Evolutionary conservation across 352 stramenopile species (phyloP), one percentile per base, ranked within the genome.

Genomic region (Globisporangium nagaii): DNA sequence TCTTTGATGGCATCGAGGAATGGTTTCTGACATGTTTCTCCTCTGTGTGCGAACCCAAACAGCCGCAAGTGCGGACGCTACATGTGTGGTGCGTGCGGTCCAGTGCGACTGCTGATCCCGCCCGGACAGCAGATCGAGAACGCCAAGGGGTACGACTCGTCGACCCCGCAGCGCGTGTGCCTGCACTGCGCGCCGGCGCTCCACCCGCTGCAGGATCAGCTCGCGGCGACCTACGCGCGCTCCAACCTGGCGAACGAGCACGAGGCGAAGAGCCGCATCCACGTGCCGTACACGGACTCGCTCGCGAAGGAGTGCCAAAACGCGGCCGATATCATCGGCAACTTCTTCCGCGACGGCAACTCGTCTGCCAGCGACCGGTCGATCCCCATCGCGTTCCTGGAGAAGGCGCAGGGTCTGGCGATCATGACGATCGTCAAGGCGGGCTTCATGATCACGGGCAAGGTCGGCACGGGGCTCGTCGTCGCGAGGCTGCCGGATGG

Each of bases 401-500:
- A 84, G 35, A 75, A 79, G 7, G 75, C 75, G 5, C 65, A 79
- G 6, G 75, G 75, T 10, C 60, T 86, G 13, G 75, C 75, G 3
- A 70, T 83, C 49, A 78, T 81, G 58, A 81, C 72, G 24, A 72
- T 81, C 48, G 44, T 73, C 43, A 79, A 77, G 53, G 68, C 64
- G 13, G 72, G 70, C 0, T 84, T 90, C 39, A 48, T 90, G 25
- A 24, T 84, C 22, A 60, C 71, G 1, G 80, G 75, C 27, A 85
- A 84, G 35, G 55, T 85, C 6, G 80, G 80, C 24, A 85, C 72
- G 3, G 80, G 80, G 19, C 66, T 97, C 31, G 88, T 96, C 8
- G 67, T 98, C 13, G 76, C 86, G 4, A 70, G 81, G 13, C 58
- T 96, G 1, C 30, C 59, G 4, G 68, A 89, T 41, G 73, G 85